Percentiles rank a stretch among this genome's conserved stretches.
Conservation (phyloP, 331 rosid genomes). For the Spiraea crenata region DNA sequence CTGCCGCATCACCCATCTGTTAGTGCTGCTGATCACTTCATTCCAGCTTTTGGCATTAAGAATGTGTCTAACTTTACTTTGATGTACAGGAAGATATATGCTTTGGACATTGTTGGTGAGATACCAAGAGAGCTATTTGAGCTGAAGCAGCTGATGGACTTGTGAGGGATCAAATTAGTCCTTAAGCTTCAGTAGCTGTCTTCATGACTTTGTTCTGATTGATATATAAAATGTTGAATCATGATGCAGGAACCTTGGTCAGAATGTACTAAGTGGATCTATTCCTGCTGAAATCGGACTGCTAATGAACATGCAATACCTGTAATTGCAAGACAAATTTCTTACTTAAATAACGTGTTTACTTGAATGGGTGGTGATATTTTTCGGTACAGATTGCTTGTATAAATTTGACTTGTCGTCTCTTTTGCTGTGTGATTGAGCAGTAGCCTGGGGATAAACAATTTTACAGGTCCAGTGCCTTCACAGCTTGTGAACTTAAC, state of each 20-base stretch:
- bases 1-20: conserved; percentile 39
- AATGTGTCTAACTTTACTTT: conserved; percentile 5
- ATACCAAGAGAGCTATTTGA: conserved; percentile 35
- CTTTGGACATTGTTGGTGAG: conserved; percentile 34
- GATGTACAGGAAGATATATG: conserved; percentile 35
- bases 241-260: conserved; percentile 40
- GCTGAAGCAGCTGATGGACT: conserved; percentile 37
- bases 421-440: conserved; percentile 13
- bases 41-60: neutral
- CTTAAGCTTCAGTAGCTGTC: conserved; percentile 1
- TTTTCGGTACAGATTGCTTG: too few species aligned
- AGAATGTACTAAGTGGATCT: conserved; percentile 32
- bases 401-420: neutral
- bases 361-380: neutral
- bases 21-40: neutral
- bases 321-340: conserved; percentile 18
- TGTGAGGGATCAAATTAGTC: conserved; percentile 25
- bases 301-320: conserved; percentile 33
- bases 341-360: neutral
- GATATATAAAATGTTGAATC: neutral
- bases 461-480: conserved; percentile 38
- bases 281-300: conserved; percentile 34
- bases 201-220: neutral
- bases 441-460: conserved; percentile 44
- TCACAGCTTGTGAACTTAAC: conserved; percentile 31